Base-by-base conservation (phyloP, 2,329 filamentous ascomycete species). In the Corynespora cassiicola region DNA sequence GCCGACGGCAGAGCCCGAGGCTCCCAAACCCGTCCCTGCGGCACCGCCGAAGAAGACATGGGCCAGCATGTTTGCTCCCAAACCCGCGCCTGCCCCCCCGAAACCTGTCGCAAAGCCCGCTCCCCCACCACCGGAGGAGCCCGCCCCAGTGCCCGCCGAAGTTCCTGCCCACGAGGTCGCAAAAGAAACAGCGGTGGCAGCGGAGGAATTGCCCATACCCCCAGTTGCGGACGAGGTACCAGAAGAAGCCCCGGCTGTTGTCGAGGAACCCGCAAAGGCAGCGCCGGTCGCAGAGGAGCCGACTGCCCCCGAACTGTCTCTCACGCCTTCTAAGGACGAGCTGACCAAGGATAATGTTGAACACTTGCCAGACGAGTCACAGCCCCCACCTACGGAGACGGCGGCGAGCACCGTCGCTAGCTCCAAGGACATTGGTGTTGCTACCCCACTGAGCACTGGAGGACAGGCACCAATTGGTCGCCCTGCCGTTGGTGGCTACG, bases 311-410 rank as follows among this genome's bases (percentile, higher is more conserved):
- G 74, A 78, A 31, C 31, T 55, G 14, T 50, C 50, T 11, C 70
- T 92, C 29, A 78, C 80, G 31, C 86, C 88, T 11, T 81, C 88
- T 16, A 86, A 87, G 71, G 89, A 90, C 66, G 84, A 91, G 60
- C 80, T 97, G 52, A 97, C 92, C 18, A 85, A 92, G 73, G 86
- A 85, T 56, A 97, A 97, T 71, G 86, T 97, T 41, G 91, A 96
- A 68, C 88, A 92, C 71, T 79, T 97, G 55, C 86, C 85, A 51
- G 91, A 96, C 72, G 80, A 79, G 39, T 95, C 92, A 27, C 75
- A 83, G 40, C 87, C 89, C 25, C 82, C 86, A 14, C 80, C 85
- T 30, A 92, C 88, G 36, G 87, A 85, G 52, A 96, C 92, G 30
- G 88, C 84, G 50, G 90, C 88, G 50, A 96, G 91, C 78, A 96